Base-by-base conservation (phyloP, 371 early-diverging fungal genomes). In the Rhizopus sp. region DNA sequence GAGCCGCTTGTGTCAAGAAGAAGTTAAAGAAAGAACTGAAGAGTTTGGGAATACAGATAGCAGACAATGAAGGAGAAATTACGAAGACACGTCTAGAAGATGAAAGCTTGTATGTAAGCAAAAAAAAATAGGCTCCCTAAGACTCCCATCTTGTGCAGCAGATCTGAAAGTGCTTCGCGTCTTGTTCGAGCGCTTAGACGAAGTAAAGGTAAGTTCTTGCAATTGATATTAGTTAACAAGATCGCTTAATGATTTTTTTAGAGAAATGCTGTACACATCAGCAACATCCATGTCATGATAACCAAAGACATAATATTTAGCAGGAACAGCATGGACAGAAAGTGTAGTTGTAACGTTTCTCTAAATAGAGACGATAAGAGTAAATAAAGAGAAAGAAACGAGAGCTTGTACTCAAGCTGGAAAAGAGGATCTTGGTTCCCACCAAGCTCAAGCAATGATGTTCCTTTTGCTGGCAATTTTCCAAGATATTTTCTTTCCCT, bases 321-420 rank as follows among this genome's bases (percentile, higher is more conserved):
- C 9, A 50, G 34, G 7, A 50, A 50, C 34, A 50, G 7, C 37
- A 50, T 50, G 50, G 37, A 17, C 10, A 50, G 17, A 50, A 50
- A 23, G 23, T 2, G 37, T 16, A 9, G 15, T 23, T 50, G 50
- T 50, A 16, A 50, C 23, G 50, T 50, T 10, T 50, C 50, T 50
- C 50, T 23, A 2, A 50, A 50, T 37, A 50, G 50, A 50, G 34
- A 50, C 37, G 50, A 50, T 23, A 16, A 37, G 3, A 37, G 50
- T 50, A 37, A 50, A 50, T 34, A 50, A 35, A 89, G 91, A 85
- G 47, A 83, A 81, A 51, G 93, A 93, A 17, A 96, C 95, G 12
- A 85, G 89, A 3, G 96, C 93, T 72, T 86, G 85, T 60, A 63
- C 92, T 4, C 94, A 92, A 38, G 79, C 78, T 35, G 93, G 91